These are phyloP conservation scores for Medicago lupulina DNA, from an alignment of 306 rosid genomes.

Conservation along the genomic window DNA sequence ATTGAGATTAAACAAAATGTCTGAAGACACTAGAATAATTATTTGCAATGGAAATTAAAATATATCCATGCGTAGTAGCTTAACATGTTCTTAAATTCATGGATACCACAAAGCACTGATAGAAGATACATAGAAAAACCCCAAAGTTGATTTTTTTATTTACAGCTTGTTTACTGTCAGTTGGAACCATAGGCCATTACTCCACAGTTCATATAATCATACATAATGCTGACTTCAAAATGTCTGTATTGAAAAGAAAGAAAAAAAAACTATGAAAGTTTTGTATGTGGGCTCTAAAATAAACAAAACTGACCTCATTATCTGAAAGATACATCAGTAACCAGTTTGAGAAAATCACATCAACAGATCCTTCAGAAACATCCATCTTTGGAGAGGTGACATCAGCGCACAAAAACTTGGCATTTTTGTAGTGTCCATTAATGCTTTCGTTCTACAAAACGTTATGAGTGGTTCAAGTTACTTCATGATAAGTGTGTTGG, in stretches of 20 bases:
- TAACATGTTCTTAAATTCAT: constrained; percentile 1
- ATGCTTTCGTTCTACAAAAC: constrained; percentile 73
- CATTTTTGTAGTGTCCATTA: constrained; percentile 83
- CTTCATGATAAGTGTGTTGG: neutral
- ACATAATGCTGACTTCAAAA: constrained; percentile 1
- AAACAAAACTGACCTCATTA: constrained; percentile 64
- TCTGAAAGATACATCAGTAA: constrained; percentile 96
- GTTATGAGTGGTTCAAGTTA: constrained; percentile 20
- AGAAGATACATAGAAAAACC: neutral
- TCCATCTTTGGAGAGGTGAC: constrained; percentile 76
- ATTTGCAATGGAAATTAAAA: constrained; percentile 9
- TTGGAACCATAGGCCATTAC: constrained; percentile 4
- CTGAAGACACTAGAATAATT: constrained; percentile 1
- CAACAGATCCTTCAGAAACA: constrained; percentile 72
- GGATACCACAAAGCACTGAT: constrained; percentile 2
- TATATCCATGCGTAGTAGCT: neutral
- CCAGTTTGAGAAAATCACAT: constrained; percentile 94
- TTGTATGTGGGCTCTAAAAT: neutral
- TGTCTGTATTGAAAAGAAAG: constrained; percentile 11
- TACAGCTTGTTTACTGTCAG: neutral
- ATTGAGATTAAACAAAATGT: constrained; percentile 19
- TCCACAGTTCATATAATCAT: neutral
- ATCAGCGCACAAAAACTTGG: constrained; percentile 87
- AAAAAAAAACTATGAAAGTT: neutral
- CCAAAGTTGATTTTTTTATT: constrained; percentile 1